phyloP scores from a whole-genome alignment of 1,284 basidiomycete species.

The Sutorius eximius region DNA sequence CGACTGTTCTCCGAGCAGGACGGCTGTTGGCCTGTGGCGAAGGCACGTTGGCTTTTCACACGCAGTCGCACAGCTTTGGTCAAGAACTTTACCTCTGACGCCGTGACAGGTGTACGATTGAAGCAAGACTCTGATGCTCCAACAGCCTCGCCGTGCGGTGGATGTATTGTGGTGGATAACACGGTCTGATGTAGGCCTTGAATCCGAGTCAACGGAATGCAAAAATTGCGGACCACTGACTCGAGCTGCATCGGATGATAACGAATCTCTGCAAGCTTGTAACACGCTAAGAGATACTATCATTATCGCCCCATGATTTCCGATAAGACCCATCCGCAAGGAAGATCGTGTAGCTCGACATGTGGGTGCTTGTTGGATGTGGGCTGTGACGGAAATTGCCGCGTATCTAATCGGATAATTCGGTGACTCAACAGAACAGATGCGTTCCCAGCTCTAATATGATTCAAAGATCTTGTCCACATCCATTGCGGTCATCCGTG shows the following conservation, averaged over 20 bases:
- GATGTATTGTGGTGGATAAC: background rate
- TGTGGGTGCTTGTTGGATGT: background rate
- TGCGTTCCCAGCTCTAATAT: slow-evolving; percentile 4
- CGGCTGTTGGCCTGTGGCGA: slow-evolving; percentile 17
- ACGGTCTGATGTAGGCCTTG: background rate
- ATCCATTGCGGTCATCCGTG: slow-evolving; percentile 7
- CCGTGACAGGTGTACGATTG: background rate
- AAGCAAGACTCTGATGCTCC: background rate
- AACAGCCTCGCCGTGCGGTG: background rate
- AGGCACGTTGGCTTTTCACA: slow-evolving; percentile 13
- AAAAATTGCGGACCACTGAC: background rate
- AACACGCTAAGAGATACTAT: background rate
- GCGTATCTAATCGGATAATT: slow-evolving; percentile 3
- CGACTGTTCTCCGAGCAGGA: slow-evolving; percentile 6
- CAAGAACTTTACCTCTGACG: background rate
- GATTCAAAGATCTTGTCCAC: slow-evolving; percentile 5
- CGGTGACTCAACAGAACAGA: background rate
- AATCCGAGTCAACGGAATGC: background rate
- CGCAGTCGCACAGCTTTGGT: background rate
- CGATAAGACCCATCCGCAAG: background rate
- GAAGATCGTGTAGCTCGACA: background rate
- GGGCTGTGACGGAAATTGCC: slow-evolving; percentile 18
- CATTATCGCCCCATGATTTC: background rate
- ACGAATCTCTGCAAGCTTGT: background rate
- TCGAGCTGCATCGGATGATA: background rate